These are phyloP conservation scores for Trichoderma reesei DNA, from an alignment of 495 filamentous ascomycete species.

Conservation along the genomic window DNA sequence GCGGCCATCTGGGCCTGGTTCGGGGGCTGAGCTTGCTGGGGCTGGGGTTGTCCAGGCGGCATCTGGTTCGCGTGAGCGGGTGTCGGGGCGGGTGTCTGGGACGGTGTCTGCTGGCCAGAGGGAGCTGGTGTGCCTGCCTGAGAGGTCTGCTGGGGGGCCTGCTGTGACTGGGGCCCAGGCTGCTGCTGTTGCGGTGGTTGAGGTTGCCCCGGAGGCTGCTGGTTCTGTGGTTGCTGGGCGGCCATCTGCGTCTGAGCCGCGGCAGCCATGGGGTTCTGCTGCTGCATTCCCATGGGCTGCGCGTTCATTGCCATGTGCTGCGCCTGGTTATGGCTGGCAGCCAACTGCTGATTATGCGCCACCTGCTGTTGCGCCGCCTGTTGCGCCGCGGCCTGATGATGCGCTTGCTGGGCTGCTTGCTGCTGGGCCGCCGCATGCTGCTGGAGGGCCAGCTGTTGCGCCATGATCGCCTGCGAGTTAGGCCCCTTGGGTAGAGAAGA, in stretches of 20 bases:
- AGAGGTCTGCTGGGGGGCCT: constrained; percentile 23
- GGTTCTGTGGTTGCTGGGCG: constrained; percentile 30
- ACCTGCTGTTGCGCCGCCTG: constrained; percentile 35
- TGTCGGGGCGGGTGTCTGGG: constrained; percentile 20
- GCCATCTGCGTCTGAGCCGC: background rate
- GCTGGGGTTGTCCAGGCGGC: constrained; percentile 33
- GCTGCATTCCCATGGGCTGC: constrained; percentile 4
- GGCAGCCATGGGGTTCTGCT: constrained; percentile 8
- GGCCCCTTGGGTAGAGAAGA: background rate
- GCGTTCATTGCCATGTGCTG: constrained; percentile 11
- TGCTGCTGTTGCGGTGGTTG: constrained; percentile 35
- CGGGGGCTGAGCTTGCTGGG: constrained; percentile 34
- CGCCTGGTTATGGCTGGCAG: constrained; percentile 10
- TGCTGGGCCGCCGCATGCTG: constrained; percentile 28
- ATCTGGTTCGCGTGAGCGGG: constrained; percentile 36
- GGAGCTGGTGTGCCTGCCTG: constrained; percentile 22
- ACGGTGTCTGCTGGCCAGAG: constrained; percentile 18
- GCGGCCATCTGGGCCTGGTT: constrained; percentile 34
- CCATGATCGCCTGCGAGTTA: constrained; percentile 17
- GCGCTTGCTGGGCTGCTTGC: constrained; percentile 23
- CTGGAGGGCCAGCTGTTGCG: constrained; percentile 32
- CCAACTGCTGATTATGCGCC: constrained; percentile 33
- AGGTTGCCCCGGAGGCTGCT: constrained; percentile 41
- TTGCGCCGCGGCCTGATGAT: constrained; percentile 38
- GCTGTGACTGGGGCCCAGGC: constrained; percentile 20